Percentiles rank a stretch among this genome's conserved stretches.
Conservation (phyloP, 768 basidiomycete species). For the Lactifluus hygrophoroides region DNA sequence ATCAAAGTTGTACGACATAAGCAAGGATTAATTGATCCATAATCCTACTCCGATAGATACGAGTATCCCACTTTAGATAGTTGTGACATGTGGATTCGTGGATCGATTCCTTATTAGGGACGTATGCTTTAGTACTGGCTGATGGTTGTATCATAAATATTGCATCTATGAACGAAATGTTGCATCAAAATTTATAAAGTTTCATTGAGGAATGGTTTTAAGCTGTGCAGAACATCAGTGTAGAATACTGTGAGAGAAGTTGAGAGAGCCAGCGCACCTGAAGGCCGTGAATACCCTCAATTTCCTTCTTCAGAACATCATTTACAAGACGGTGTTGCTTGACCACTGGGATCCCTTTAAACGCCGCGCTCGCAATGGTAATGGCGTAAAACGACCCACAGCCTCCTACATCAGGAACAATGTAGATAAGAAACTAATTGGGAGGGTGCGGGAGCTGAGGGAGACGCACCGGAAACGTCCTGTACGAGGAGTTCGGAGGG, state of each 20-base stretch:
- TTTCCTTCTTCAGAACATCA: slow-evolving; percentile 77
- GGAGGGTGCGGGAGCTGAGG: background rate
- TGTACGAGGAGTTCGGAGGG: slow-evolving; percentile 79
- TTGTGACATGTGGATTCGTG: background rate
- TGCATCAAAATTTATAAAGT: background rate
- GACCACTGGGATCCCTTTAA: slow-evolving; percentile 77
- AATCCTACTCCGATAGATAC: background rate
- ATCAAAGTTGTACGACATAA: background rate
- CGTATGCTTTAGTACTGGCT: background rate
- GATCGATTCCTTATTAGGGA: background rate
- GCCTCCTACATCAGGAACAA: slow-evolving; percentile 51
- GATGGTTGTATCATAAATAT: background rate
- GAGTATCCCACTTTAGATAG: background rate
- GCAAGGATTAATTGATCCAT: background rate
- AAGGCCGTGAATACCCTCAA: slow-evolving; percentile 85
- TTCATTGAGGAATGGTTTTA: slow-evolving; percentile 13
- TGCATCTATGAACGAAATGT: background rate
- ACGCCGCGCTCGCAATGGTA: slow-evolving; percentile 71
- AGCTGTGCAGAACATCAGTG: slow-evolving; percentile 7
- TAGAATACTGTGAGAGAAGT: background rate
- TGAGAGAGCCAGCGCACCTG: slow-evolving; percentile 50
- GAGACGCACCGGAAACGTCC: slow-evolving; percentile 87
- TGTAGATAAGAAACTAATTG: background rate
- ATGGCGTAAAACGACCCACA: slow-evolving; percentile 98
- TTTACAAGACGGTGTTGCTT: slow-evolving; percentile 94